Evolutionary conservation across 768 basidiomycete genomes (phyloP).

Genomic region (Suillus clintonianus): DNA sequence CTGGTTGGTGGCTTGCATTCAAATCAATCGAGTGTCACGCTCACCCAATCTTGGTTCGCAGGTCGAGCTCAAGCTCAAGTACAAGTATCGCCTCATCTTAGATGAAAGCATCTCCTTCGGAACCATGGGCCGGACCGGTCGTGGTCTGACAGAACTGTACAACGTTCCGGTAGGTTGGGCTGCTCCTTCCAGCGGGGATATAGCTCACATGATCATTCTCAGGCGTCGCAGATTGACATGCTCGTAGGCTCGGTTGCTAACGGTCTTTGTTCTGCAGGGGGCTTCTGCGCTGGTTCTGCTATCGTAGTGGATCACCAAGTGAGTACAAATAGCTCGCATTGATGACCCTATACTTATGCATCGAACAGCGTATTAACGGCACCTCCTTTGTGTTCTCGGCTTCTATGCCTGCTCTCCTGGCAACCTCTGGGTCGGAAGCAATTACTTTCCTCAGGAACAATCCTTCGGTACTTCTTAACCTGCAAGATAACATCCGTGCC

Average conservation of each 20-base stretch:
- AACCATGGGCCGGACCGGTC: conserved; percentile 87
- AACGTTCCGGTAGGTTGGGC: conserved; percentile 75
- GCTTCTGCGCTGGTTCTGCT: conserved; percentile 90
- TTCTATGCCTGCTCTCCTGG: conserved; percentile 86
- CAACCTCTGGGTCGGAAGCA: conserved; percentile 84
- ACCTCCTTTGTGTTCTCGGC: conserved; percentile 96
- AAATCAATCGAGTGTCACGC: background rate
- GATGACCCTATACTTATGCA: background rate
- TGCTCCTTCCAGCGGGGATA: background rate
- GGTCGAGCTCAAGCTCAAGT: conserved; percentile 94
- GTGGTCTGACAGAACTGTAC: conserved; percentile 93
- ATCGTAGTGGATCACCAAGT: conserved; percentile 90
- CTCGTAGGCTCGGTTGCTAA: conserved; percentile 89
- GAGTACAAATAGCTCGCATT: conserved; percentile 4
- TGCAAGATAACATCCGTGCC: conserved; percentile 79
- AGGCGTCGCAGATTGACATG: conserved; percentile 93
- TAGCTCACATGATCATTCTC: background rate
- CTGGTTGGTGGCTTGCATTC: conserved; percentile 55
- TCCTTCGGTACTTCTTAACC: conserved; percentile 70
- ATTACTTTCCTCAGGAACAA: conserved; percentile 77
- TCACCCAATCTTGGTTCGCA: conserved; percentile 29
- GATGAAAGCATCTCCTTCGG: conserved; percentile 97
- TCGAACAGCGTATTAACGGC: conserved; percentile 84
- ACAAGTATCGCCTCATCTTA: conserved; percentile 93
- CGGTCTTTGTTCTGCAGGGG: conserved; percentile 81